Base-by-base conservation (phyloP, 2,329 filamentous ascomycete species). In the Aureobasidium sp. region DNA sequence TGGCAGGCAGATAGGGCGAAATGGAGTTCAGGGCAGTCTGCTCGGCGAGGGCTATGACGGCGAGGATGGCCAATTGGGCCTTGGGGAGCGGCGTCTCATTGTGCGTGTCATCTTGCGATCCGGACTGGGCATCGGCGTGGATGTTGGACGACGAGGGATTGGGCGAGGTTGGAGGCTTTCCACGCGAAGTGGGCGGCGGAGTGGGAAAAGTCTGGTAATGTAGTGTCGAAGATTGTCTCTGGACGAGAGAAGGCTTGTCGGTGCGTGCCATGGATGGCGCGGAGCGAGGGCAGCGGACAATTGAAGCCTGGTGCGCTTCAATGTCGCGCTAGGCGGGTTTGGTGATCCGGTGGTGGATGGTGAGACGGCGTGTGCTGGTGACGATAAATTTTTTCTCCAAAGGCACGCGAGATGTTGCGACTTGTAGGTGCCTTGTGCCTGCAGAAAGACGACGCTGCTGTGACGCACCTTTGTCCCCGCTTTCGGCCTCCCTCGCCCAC, bases 21-120 rank as follows among this genome's bases (percentile, higher is more conserved):
- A 99, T 97, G 25, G 91, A 96, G 75, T 99, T 99, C 71, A 99
- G 83, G 0, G 94, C 94, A 0, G 93, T 97, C 79, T 99, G 94
- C 73, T 99, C 94, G 60, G 90, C 89, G 25, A 99, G 81, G 7
- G 92, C 92, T 64, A 99, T 89, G 66, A 97, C 78, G 1, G 93
- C 93, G 37, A 99, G 79, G 14, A 97, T 84, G 5, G 86, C 82
- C 64, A 99, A 87, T 78, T 97, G 94, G 67, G 82, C 85, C 66
- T 85, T 85, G 0, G 94, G 94, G 20, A 99, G 77, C 0, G 93
- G 92, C 1, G 90, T 90, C 66, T 84, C 82, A 66, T 82, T 76
- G 65, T 78, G 71, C 59, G 65, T 70, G 29, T 70, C 70, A 57
- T 73, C 71, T 44, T 72, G 71, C 29, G 72, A 53, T 49, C 59